Evolutionary conservation across 768 basidiomycete genomes (phyloP), one percentile per base, ranked within the genome.

Genomic region (Russula compacta): DNA sequence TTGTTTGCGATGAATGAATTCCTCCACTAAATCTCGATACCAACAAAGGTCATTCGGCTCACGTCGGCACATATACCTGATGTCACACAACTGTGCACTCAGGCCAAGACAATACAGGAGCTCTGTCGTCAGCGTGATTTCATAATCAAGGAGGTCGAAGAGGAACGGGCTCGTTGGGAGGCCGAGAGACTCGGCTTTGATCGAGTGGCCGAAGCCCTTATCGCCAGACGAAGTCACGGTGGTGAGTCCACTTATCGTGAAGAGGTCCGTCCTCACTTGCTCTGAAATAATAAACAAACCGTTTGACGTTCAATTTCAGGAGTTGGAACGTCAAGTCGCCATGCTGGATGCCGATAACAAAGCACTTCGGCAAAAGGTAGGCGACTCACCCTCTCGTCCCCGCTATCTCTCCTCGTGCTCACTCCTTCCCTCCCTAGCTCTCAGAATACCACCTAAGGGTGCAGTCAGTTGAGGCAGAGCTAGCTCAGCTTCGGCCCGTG

Each of bases 141-240:
- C 59, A 66, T 89, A 12, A 62, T 81, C 3, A 71, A 70, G 21
- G 79, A 81, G 43, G 73, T 77, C 7, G 77, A 82, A 44, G 83
- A 86, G 56, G 82, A 87, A 58, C 77, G 78, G n/a, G 73, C 75
- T 7, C 76, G 80, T 40, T 87, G 83, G 84, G 73, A 80, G 36
- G 77, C 80, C 1, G 87, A 89, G 69, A 78, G 79, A 66, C 81
- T 81, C 15, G 75, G 79, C 2, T 90, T 87, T 84, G 79, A 77
- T 5, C 75, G 87, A 58, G 82, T 79, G 65, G 81, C 86, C 1
- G 87, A 89, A 64, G 86, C 84, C 8, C 74, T 90, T 39, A 75
- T 87, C 58, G 69, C 75, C 2, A 81, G 73, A 44, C 70, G 80
- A 48, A 74, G 78, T 48, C 76, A 75, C 59, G 79, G 72, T 46